phyloP scores from a whole-genome alignment of 2,329 filamentous ascomycete genomes.

The Diaporthe aspalathi region DNA sequence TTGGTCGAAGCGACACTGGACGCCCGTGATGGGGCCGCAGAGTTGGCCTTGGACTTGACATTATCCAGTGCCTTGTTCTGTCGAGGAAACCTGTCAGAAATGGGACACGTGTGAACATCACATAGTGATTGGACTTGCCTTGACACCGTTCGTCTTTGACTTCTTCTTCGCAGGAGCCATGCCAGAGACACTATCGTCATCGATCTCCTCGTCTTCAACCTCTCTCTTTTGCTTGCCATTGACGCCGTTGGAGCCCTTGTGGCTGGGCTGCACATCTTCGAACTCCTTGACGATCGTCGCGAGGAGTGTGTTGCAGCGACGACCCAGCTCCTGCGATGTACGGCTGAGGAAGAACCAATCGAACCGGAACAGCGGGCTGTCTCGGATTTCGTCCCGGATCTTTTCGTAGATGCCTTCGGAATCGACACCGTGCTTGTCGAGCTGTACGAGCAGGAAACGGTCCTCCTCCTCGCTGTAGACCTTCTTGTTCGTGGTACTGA shows the following conservation, averaged over 20 bases:
- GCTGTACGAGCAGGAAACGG: constrained; percentile 90
- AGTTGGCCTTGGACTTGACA: constrained; percentile 85
- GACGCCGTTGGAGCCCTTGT: constrained; percentile 64
- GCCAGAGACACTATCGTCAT: constrained; percentile 83
- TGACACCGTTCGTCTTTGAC: constrained; percentile 81
- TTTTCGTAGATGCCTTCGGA: constrained; percentile 90
- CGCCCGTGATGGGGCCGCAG: constrained; percentile 82
- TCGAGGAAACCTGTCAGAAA: constrained; percentile 22
- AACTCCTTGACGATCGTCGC: constrained; percentile 97
- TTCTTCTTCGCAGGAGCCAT: constrained; percentile 94
- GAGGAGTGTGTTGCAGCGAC: constrained; percentile 92
- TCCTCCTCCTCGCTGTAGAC: constrained; percentile 99
- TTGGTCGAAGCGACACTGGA: constrained; percentile 86
- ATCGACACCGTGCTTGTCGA: constrained; percentile 93
- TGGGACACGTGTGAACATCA: constrained; percentile 26
- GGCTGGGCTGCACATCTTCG: constrained; percentile 71
- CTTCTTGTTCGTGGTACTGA: constrained; percentile 99
- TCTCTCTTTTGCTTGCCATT: constrained; percentile 82
- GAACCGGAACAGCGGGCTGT: constrained; percentile 94
- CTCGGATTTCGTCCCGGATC: constrained; percentile 96
- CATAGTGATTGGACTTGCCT: constrained; percentile 69
- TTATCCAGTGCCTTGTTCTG: constrained; percentile 95
- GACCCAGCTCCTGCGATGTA: constrained; percentile 90
- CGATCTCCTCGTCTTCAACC: constrained; percentile 83
- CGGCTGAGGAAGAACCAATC: constrained; percentile 99